Base-by-base conservation (phyloP, 2,329 filamentous ascomycete genomes). In the Tolypocladium guangdongense region DNA sequence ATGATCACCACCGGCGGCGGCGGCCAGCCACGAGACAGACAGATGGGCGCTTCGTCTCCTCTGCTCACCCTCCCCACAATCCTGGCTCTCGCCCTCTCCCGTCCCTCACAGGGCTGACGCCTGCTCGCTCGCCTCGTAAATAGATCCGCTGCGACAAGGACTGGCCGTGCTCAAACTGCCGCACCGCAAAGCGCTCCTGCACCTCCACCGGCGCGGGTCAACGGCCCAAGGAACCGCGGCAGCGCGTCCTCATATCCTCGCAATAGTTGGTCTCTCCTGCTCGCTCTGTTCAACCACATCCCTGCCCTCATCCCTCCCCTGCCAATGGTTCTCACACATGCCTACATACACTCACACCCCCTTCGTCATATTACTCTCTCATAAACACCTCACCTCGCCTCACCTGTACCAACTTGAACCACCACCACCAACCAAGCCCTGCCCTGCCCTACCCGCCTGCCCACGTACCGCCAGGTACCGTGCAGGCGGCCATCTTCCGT, bases 111-210 rank as follows among this genome's bases (percentile, higher is more conserved):
- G 32, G 27, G 43, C 43, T 46, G 18, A 46, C 43, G 32, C 43
- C 8, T 30, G 41, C 41, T 20, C 20, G 41, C 8, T 32, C 24
- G 16, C 27, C 18, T 46, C 24, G 41, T 43, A 7, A 33, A 7
- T 52, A 82, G 79, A 79, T 82, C 54, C 77, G 78, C 48, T 82
- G 79, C 61, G 78, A 82, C 62, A 81, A 80, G 63, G 75, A 78
- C 41, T 74, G 73, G 56, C 79, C 79, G 30, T 82, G 79, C 62
- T 77, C 78, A 51, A 82, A 81, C 59, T 82, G 79, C 60, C 73
- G 75, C 36, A 78, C 73, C 27, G 76, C 78, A 32, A 75, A 74
- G 56, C 71, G 78, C 10, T 61, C 70, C 14, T 82, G 79, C 61
- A 80, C 76, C 54, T 81, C 77, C 5, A 80, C 77, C 0, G 78